Evolutionary conservation across 805 yeast species (phyloP), one percentile per base, ranked within the genome.

Genomic region (Barnettozyma californica): DNA sequence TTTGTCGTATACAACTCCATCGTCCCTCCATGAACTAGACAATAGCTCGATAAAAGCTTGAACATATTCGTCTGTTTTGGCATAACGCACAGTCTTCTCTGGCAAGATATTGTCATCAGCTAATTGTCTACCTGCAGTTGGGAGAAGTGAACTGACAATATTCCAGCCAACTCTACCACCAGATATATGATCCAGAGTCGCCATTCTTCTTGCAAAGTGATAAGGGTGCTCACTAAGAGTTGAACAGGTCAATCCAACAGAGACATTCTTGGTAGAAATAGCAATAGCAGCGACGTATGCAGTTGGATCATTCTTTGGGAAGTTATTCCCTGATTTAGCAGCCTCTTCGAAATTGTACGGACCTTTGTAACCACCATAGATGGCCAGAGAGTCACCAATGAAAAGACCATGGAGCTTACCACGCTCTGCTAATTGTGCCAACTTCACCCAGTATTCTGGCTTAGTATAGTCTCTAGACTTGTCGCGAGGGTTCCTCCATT

Each of bases 161-260:
- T 74, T 74, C 78, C 78, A 74, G 25, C 77, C 78, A 47, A 74
- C 59, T 53, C 78, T 65, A 14, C 78, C 78, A 23, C 65, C 65
- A 9, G 75, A 66, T 42, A 74, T 63, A 47, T 72, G 74, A 52
- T 73, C 78, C 41, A 74, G 58, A 1, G 78, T 71, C 9, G 76
- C 74, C 49, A 72, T 53, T 45, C 76, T 60, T 55, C 77, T 60
- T 13, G 75, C 72, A 43, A 73, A 65, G 53, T 67, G 74, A 47
- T 69, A 73, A 1, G 77, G 77, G 33, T 67, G 69, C 48, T 73
- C 78, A 47, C 71, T 68, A 33, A 74, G 66, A 9, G 77, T 73
- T 4, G 74, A 67, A 43, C 70, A 69, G 16, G 78, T 73, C 37
- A 73, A 56, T 7, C 74, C 78, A 47, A 73, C 68, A 11, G 68